Base-by-base conservation (phyloP, 768 basidiomycete species). In the Pisolithus orientalis region DNA sequence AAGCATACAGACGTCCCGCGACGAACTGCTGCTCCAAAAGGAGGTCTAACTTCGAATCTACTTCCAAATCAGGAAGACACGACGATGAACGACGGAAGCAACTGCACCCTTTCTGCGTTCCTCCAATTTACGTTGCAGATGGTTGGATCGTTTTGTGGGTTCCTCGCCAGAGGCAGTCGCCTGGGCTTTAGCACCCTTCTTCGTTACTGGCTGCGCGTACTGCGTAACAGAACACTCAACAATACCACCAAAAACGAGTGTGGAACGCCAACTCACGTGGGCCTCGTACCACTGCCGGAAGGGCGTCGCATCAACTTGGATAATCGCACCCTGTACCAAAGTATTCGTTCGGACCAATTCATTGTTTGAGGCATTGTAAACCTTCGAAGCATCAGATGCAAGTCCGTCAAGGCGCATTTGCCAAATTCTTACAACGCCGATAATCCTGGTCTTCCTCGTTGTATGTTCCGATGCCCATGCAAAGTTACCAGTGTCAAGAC, bases 201-300 rank as follows among this genome's bases (percentile, higher is more conserved):
- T 93, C 64, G 90, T 89, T 62, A 97, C 83, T 55, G 95, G 92
- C 73, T 90, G 87, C 59, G 89, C 95, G 70, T 98, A 99, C 93
- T 96, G 62, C 27, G 49, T 44, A 38, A 21, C 55, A 39, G 39
- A 31, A 7, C 54, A 24, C 9, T 13, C 44, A 55, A 5, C 57
- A 49, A 27, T 39, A 24, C 39, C n/a, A 7, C 31, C 25, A 53
- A 49, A 11, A 44, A 39, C 48, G 8, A 42, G 38, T 8, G 21
- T 24, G 25, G 28, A 25, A 47, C 16, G 28, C 8, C 13, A 34
- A 84, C 93, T 62, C 72, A 94, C 93, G 75, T 98, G 94, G 39
- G 91, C 77, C 76, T 99, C 96, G 70, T 97, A 99, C 94, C 94
- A 98, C 77, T 97, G 94, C 61, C 94, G 85, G 90, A 98, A 99